Evolutionary conservation across 2,329 filamentous ascomycete species (phyloP).

Genomic region (Penicillium expansum): DNA sequence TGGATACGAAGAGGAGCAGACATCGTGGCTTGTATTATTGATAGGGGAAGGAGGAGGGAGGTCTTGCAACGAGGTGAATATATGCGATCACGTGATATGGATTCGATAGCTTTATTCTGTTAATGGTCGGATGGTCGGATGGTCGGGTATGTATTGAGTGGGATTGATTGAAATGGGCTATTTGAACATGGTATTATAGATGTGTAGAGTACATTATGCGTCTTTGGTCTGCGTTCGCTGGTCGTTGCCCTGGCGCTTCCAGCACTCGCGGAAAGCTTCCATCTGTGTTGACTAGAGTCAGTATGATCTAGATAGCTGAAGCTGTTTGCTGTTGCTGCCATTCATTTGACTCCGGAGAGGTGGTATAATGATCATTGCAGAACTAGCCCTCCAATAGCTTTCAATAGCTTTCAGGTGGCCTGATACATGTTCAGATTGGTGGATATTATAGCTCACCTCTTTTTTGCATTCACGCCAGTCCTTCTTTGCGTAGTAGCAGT

Average conservation of each 20-base stretch:
- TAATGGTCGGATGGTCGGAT: neutral
- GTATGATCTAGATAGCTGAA: neutral
- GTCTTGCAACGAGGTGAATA: neutral
- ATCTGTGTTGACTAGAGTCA: slow-evolving; percentile 58
- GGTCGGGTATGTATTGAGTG: neutral
- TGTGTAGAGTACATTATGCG: slow-evolving; percentile 37
- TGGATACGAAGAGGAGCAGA: slow-evolving; percentile 21
- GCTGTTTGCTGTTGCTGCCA: too few relatives aligned
- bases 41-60: slow-evolving; percentile 11
- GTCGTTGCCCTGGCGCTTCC: slow-evolving; percentile 87
- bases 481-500: slow-evolving; percentile 94
- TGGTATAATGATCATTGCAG: too few relatives aligned
- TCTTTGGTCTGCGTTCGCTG: slow-evolving; percentile 76
- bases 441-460: slow-evolving; percentile 63
- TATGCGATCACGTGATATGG: slow-evolving; percentile 24
- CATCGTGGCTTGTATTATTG: slow-evolving; percentile 19
- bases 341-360: neutral
- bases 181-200: neutral
- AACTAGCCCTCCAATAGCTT: neutral
- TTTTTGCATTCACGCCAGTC: slow-evolving; percentile 88
- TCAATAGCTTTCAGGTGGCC: neutral
- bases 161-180: neutral
- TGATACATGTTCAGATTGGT: neutral
- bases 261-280: slow-evolving; percentile 83
- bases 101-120: neutral